phyloP scores from a whole-genome alignment of 129 eudicot species.

The Tagetes patula region DNA sequence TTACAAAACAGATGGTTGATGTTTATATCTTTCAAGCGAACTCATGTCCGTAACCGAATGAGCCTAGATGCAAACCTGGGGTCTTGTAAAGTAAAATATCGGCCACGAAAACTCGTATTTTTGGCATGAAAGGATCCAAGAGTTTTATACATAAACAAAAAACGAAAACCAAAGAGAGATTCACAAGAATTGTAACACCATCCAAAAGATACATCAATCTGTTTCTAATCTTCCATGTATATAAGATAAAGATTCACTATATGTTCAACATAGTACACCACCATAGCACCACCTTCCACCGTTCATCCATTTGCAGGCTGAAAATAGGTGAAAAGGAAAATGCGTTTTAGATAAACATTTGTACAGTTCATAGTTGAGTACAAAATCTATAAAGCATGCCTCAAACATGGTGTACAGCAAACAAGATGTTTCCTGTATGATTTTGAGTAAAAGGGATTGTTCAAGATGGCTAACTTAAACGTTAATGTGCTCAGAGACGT shows the following conservation, averaged over 20 bases:
- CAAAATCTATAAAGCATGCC: not conserved
- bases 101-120: slow-evolving; percentile 8
- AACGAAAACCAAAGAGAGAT: slow-evolving; percentile 11
- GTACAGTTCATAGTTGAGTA: not conserved
- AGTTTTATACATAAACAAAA: slow-evolving; percentile 18
- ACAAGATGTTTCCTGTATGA: not conserved
- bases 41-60: not conserved
- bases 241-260: slow-evolving; percentile 32
- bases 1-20: not conserved
- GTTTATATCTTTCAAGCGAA: not conserved
- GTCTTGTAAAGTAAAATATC: slow-evolving; percentile 1
- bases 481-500: not conserved
- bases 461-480: not conserved
- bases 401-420: not conserved
- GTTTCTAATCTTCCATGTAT: slow-evolving; percentile 39
- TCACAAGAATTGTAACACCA: slow-evolving; percentile 27
- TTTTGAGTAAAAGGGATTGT: not conserved
- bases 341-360: slow-evolving; percentile 3
- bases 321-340: slow-evolving; percentile 16
- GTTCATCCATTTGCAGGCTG: slow-evolving; percentile 17
- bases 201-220: slow-evolving; percentile 27
- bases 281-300: slow-evolving; percentile 19
- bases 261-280: slow-evolving; percentile 41
- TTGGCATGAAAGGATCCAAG: slow-evolving; percentile 11
- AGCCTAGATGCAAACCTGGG: not conserved